Conservation (phyloP, 805 yeast genomes). For the Nakazawaea siamensis region DNA sequence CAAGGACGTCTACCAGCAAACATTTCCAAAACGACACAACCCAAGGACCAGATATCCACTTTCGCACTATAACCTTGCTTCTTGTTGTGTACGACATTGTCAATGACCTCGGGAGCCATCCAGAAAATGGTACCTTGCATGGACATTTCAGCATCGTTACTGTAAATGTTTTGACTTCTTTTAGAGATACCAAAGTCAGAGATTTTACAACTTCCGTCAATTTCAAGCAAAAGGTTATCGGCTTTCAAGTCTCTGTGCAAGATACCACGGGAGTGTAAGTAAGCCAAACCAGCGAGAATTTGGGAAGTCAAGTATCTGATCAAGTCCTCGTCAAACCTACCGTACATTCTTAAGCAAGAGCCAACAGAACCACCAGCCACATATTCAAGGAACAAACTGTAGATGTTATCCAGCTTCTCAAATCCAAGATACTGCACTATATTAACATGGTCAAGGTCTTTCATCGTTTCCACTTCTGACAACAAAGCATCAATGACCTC, state of each 20-base stretch:
- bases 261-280: conserved; percentile 80
- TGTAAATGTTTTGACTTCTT: conserved; percentile 74
- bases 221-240: conserved; percentile 79
- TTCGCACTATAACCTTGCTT: conserved; percentile 95
- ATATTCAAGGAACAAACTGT: conserved; percentile 86
- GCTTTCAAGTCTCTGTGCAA: conserved; percentile 93
- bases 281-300: conserved; percentile 77
- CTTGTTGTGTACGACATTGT: conserved; percentile 62
- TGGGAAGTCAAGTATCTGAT: conserved; percentile 71
- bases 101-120: conserved; percentile 99
- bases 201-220: conserved; percentile 90
- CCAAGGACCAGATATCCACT: conserved; percentile 96
- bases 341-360: conserved; percentile 71
- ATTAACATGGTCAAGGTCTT: conserved; percentile 87
- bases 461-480: conserved; percentile 88
- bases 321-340: conserved; percentile 73
- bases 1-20: conserved; percentile 96
- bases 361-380: conserved; percentile 98
- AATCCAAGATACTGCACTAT: conserved; percentile 96
- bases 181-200: conserved; percentile 96
- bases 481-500: conserved; percentile 76
- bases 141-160: conserved; percentile 90
- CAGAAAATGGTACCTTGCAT: conserved; percentile 98
- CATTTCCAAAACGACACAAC: conserved; percentile 96
- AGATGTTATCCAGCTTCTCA: conserved; percentile 65